These are phyloP conservation scores for Diutina mesorugosa DNA, from an alignment of 1,139 yeast genomes.

Conservation along the genomic window DNA sequence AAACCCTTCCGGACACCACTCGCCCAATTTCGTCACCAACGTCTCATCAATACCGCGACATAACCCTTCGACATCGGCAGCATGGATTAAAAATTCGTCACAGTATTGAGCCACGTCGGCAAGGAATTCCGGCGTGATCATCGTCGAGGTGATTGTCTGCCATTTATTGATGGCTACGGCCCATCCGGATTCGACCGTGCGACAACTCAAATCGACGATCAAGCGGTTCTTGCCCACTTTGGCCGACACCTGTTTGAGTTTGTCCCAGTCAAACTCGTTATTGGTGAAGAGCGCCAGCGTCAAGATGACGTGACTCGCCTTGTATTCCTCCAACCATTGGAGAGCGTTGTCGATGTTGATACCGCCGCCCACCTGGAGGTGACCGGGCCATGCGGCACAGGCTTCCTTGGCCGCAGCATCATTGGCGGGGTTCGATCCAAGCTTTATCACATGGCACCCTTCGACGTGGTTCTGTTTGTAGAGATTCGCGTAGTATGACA, in stretches of 20 bases:
- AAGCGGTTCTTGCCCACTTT: conserved; percentile 52
- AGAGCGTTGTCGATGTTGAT: conserved; percentile 62
- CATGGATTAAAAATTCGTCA: conserved; percentile 82
- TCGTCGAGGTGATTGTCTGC: conserved; percentile 75
- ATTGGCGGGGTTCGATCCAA: conserved; percentile 65
- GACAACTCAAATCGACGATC: conserved; percentile 88
- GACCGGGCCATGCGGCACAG: conserved; percentile 56
- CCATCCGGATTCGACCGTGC: conserved; percentile 49
- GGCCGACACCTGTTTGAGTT: conserved; percentile 33
- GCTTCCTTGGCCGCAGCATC: conserved; percentile 79
- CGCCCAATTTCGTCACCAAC: conserved; percentile 56
- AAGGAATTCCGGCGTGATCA: conserved; percentile 42
- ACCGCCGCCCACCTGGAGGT: conserved; percentile 89
- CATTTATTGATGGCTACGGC: conserved; percentile 93
- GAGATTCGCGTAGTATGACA: conserved; percentile 65
- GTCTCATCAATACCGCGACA: conserved; percentile 84
- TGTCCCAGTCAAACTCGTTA: conserved; percentile 40
- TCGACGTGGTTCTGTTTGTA: conserved; percentile 42
- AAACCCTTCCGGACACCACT: conserved; percentile 55
- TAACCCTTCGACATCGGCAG: conserved; percentile 96
- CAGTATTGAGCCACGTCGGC: conserved; percentile 48
- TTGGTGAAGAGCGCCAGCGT: conserved; percentile 78
- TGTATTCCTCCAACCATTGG: conserved; percentile 48
- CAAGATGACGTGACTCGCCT: conserved; percentile 79
- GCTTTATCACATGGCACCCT: conserved; percentile 89